phyloP scores from a whole-genome alignment of 1,139 yeast genomes.

The Yamadazyma triangularis region DNA sequence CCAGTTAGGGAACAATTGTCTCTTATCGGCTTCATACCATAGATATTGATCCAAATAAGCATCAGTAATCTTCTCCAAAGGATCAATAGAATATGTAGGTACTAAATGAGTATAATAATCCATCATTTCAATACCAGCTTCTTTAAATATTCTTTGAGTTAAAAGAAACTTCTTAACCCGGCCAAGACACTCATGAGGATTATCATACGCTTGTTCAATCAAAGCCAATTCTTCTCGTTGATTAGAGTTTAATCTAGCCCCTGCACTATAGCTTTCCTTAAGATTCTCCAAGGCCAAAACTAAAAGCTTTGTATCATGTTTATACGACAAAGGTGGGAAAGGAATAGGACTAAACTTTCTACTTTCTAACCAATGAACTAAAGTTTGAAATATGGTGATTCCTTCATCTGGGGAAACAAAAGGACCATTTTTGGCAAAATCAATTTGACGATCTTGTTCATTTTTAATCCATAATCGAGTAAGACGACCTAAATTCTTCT shows the following conservation, averaged over 20 bases:
- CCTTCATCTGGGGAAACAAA: slow-evolving; percentile 85
- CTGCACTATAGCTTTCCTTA: slow-evolving; percentile 80
- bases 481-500: slow-evolving; percentile 85
- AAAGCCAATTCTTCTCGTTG: slow-evolving; percentile 92
- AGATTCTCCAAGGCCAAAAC: slow-evolving; percentile 86
- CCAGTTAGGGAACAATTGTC: slow-evolving; percentile 93
- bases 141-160: slow-evolving; percentile 91
- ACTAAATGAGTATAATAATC: slow-evolving; percentile 81
- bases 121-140: slow-evolving; percentile 84
- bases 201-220: slow-evolving; percentile 94
- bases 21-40: slow-evolving; percentile 92
- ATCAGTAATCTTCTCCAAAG: slow-evolving; percentile 92
- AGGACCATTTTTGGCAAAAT: slow-evolving; percentile 83
- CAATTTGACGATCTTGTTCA: slow-evolving; percentile 85
- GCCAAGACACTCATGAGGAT: slow-evolving; percentile 88
- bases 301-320: slow-evolving; percentile 87
- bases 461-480: slow-evolving; percentile 90
- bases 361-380: slow-evolving; percentile 92
- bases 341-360: slow-evolving; percentile 85
- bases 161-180: slow-evolving; percentile 77
- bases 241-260: slow-evolving; percentile 75
- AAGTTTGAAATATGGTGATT: slow-evolving; percentile 74
- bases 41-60: slow-evolving; percentile 93
- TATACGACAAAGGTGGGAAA: slow-evolving; percentile 88
- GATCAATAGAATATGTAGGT: slow-evolving; percentile 87